Conservation (phyloP, 176 grass and related monocot genomes). For the Aegilops tauschii region DNA sequence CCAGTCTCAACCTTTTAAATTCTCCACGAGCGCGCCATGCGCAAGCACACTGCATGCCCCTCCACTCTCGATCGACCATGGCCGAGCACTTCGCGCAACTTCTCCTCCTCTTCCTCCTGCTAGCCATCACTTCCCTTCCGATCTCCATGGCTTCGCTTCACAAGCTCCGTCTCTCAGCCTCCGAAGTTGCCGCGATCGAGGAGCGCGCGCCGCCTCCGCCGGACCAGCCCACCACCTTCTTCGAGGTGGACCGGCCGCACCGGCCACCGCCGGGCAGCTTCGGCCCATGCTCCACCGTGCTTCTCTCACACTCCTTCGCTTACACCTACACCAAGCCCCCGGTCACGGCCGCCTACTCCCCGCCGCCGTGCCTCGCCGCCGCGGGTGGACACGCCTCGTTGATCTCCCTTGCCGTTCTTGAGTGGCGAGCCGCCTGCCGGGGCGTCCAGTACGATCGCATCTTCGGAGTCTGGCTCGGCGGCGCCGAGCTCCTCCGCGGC, state of each 20-base stretch:
- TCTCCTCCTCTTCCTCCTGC: constrained; percentile 20
- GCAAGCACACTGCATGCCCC: neutral
- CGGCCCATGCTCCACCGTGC: constrained; percentile 49
- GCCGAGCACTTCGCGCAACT: neutral
- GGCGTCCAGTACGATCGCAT: constrained; percentile 69
- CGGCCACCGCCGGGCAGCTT: constrained; percentile 41
- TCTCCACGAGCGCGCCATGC: constrained; percentile 32
- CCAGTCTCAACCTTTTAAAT: constrained; percentile 19
- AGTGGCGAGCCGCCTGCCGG: constrained; percentile 64
- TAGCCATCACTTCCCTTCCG: neutral
- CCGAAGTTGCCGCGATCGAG: constrained; percentile 20
- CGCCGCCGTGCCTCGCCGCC: constrained; percentile 40
- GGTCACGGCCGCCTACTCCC: constrained; percentile 43
- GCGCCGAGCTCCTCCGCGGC: constrained; percentile 70
- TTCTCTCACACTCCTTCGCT: constrained; percentile 62
- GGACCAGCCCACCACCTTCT: constrained; percentile 38
- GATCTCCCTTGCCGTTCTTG: constrained; percentile 58
- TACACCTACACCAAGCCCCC: constrained; percentile 58
- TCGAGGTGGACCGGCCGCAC: constrained; percentile 71
- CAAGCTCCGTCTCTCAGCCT: constrained; percentile 49
- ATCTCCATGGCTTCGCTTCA: constrained; percentile 7
- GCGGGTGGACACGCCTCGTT: constrained; percentile 9
- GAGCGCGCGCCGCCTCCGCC: neutral
- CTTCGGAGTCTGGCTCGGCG: constrained; percentile 76
- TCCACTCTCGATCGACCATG: constrained; percentile 28